phyloP scores from a whole-genome alignment of 352 stramenopile genomes.

The Phytophthora melonis region DNA sequence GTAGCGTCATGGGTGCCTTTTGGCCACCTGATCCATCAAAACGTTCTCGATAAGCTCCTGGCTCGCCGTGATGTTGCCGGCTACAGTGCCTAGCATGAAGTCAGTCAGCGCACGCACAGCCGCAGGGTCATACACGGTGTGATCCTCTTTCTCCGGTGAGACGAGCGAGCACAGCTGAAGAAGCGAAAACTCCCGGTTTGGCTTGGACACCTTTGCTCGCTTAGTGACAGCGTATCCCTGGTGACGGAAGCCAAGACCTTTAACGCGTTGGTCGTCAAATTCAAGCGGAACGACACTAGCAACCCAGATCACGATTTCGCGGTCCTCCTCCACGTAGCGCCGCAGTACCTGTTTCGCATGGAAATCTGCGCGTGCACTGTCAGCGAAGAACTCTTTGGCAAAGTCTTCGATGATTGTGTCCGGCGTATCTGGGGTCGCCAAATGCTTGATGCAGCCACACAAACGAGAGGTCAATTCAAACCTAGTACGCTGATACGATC shows the following conservation, averaged over 20 bases:
- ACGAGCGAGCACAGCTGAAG: constrained; percentile 55
- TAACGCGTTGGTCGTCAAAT: constrained; percentile 49
- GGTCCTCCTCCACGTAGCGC: constrained; percentile 50
- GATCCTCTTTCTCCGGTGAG: constrained; percentile 51
- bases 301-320: constrained; percentile 58
- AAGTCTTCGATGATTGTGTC: constrained; percentile 58
- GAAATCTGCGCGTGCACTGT: constrained; percentile 53
- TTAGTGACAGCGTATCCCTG: constrained; percentile 57
- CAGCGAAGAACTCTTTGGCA: constrained; percentile 46
- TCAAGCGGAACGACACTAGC: constrained; percentile 51
- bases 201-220: constrained; percentile 45
- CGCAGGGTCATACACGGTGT: constrained; percentile 45
- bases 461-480: constrained; percentile 13
- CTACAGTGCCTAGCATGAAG: constrained; percentile 62
- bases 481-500: background rate
- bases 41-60: constrained; percentile 72
- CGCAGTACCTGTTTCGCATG: constrained; percentile 48
- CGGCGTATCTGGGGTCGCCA: constrained; percentile 41
- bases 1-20: background rate
- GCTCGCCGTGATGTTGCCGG: constrained; percentile 56
- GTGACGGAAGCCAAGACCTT: constrained; percentile 51
- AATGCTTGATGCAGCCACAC: constrained; percentile 39
- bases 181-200: constrained; percentile 45
- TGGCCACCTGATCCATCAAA: constrained; percentile 46
- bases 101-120: constrained; percentile 62